Conservation (phyloP, 1,284 basidiomycete species). For the Tetrapyrgos nigripes region DNA sequence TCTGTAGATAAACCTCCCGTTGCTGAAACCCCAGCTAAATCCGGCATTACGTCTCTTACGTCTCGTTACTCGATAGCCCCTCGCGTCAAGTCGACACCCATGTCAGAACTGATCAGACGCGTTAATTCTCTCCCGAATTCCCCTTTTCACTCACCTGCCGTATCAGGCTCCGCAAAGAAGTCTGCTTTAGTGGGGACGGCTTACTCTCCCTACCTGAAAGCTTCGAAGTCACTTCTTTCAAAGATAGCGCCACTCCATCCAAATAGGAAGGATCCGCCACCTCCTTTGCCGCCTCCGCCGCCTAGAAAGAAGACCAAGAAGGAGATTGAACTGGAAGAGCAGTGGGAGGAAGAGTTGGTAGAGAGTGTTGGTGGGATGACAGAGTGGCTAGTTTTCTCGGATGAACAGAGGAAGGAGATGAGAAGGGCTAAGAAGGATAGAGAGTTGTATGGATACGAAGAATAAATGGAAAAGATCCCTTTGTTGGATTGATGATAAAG, state of each 20-base stretch:
- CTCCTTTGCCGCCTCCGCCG: conserved; percentile 67
- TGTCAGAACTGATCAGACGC: conserved; percentile 77
- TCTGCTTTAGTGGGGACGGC: conserved; percentile 32
- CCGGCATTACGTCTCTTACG: conserved; percentile 26
- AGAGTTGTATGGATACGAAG: conserved; percentile 68
- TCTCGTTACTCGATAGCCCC: conserved; percentile 48
- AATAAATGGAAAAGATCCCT: conserved; percentile 37
- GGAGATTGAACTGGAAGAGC: conserved; percentile 66
- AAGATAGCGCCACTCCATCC: conserved; percentile 77
- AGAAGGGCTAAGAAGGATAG: conserved; percentile 65
- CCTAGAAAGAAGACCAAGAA: conserved; percentile 79
- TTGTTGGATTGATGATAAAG: background rate
- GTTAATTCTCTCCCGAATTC: conserved; percentile 71
- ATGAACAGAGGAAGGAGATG: conserved; percentile 66
- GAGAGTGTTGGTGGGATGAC: conserved; percentile 69
- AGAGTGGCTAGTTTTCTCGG: conserved; percentile 68
- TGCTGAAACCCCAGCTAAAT: conserved; percentile 13
- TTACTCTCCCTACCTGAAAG: conserved; percentile 71
- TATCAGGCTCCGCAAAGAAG: conserved; percentile 1
- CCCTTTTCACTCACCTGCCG: conserved; percentile 53
- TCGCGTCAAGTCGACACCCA: conserved; percentile 57
- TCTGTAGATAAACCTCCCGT: background rate
- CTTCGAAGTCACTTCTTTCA: conserved; percentile 64
- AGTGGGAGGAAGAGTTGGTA: conserved; percentile 78
- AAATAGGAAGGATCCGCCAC: conserved; percentile 72